Conservation (phyloP, 2,329 filamentous ascomycete species). For the Cercospora sp. region DNA sequence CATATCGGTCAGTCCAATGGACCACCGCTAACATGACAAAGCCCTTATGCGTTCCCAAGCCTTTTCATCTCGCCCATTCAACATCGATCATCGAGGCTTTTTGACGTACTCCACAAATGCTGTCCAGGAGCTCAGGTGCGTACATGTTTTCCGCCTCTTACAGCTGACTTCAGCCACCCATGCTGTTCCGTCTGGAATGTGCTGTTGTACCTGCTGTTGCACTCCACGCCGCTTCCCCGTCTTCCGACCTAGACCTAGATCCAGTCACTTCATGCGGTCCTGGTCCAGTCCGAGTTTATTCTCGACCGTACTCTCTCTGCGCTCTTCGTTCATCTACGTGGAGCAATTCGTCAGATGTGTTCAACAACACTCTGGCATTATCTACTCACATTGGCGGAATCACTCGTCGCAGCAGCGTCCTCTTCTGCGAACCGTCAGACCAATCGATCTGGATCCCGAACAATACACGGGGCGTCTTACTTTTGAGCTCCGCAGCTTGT, state of each 20-base stretch:
- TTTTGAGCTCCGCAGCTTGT: conserved; percentile 15
- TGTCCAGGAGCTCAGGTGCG: conserved; percentile 13
- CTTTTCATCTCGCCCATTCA: background rate
- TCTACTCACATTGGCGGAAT: conserved; percentile 2
- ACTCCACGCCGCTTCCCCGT: background rate
- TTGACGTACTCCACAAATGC: conserved; percentile 9
- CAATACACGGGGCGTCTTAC: conserved; percentile 8
- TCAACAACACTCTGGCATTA: background rate
- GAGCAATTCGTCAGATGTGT: background rate
- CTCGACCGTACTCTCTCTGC: conserved; percentile 8
- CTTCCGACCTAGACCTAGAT: background rate
- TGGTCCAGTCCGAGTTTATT: conserved; percentile 9
- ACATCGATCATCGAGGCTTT: background rate
- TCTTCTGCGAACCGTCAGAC: conserved; percentile 19
- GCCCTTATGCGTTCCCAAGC: conserved; percentile 12
- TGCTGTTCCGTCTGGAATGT: conserved; percentile 4
- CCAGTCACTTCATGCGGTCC: conserved; percentile 6
- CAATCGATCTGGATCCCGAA: conserved; percentile 15
- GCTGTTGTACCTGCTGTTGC: background rate
- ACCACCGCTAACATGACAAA: conserved; percentile 13
- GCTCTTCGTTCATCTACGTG: conserved; percentile 4
- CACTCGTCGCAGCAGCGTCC: conserved; percentile 14
- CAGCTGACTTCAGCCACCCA: conserved; percentile 13
- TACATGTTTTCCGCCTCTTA: conserved; percentile 7
- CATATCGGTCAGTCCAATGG: conserved; percentile 1